Conservation (phyloP, 768 basidiomycete genomes). For the Boletus rufocinnamomeus region DNA sequence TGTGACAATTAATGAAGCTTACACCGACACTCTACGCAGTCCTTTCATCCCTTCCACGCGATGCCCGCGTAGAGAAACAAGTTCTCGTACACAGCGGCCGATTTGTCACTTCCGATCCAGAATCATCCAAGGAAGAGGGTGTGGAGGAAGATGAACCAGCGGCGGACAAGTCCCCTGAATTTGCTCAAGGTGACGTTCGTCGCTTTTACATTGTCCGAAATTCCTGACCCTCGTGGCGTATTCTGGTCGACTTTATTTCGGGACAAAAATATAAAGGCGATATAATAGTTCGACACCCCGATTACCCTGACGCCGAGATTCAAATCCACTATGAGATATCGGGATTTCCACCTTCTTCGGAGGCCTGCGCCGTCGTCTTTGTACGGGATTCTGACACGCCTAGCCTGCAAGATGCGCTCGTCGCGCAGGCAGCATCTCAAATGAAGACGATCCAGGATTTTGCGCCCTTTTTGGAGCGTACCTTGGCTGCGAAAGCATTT, state of each 20-base stretch:
- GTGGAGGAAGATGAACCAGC: conserved; percentile 47
- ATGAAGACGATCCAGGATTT: conserved; percentile 20
- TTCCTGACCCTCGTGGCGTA: neutral
- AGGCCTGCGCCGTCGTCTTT: conserved; percentile 48
- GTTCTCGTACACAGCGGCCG: conserved; percentile 70
- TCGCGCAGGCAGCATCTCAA: conserved; percentile 12
- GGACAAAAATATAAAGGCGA: conserved; percentile 16
- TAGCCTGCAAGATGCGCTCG: conserved; percentile 6
- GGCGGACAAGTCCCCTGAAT: conserved; percentile 39
- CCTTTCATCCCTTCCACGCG: conserved; percentile 68
- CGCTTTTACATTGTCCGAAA: neutral
- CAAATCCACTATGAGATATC: conserved; percentile 52
- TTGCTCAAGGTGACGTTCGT: conserved; percentile 41
- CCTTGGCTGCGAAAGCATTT: conserved; percentile 31
- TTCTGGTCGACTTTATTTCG: neutral
- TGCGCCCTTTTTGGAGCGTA: conserved; percentile 23
- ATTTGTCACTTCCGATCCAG: conserved; percentile 39
- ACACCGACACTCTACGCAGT: conserved; percentile 57
- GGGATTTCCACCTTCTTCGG: conserved; percentile 39
- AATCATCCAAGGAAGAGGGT: neutral
- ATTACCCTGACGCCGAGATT: conserved; percentile 8
- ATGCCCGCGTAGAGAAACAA: conserved; percentile 76
- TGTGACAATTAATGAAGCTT: conserved; percentile 9
- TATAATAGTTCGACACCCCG: conserved; percentile 8
- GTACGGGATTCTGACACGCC: conserved; percentile 34